Evolutionary conservation across 2,329 filamentous ascomycete genomes (phyloP), one percentile per base, ranked within the genome.

Genomic region (Neonectria faginata): DNA sequence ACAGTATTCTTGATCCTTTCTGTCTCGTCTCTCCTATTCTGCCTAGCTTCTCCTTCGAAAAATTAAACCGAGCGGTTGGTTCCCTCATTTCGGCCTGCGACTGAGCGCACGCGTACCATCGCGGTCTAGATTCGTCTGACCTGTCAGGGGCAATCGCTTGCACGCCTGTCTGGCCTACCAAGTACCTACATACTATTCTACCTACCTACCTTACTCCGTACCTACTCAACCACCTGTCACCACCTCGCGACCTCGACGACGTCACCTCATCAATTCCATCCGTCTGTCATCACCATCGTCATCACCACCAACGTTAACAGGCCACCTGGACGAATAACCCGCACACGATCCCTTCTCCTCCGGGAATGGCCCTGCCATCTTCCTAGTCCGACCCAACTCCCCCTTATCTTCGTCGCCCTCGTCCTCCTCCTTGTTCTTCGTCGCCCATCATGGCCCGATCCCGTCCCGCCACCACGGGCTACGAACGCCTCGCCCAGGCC

Each of bases 401-500:
- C 45, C n/a, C 42, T 36, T 36, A 27, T 29, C 44, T 22, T 47
- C 29, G 18, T 16, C 39, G 22, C 39, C 42, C 48, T 31, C 39
- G 22, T 41, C 42, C 48, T 31, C 42, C 48, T 31, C 36, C 33
- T 27, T 12, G 8, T 18, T 27, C n/a, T 20, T 42, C 41, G 47
- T 55, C 54, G 42, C 27, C 59, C 60, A 66, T 54, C 68, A 92
- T 92, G 91, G 85, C 90, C 73, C 88, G 87, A 77, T 83, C 83
- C 67, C 86, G 90, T 62, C 92, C 91, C 66, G 85, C 91, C 63
- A 92, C 91, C 47, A 94, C 92, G 68, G 92, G 92, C 79, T 96
- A 96, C 81, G 92, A 93, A 79, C 91, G 91, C 75, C 89, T 96
- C 63, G 90, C 92, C 67, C 92, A 96, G 80, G 92, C 92, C 71